phyloP scores from a whole-genome alignment of 2,329 filamentous ascomycete species.

The Cercospora sp. region DNA sequence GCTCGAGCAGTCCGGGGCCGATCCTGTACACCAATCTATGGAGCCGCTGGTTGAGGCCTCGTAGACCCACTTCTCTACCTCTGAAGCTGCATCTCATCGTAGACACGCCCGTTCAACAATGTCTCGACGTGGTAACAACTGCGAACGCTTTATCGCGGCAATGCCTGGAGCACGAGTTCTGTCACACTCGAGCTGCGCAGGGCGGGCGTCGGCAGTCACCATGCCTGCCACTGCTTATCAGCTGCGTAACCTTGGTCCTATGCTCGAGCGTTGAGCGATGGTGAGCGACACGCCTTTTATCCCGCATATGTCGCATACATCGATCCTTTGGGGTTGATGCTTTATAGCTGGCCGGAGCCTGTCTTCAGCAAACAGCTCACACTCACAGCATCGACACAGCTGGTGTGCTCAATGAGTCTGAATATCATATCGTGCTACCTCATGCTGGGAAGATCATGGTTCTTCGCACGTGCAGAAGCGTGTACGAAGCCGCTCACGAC shows the following conservation, averaged over 20 bases:
- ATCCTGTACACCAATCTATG: background rate
- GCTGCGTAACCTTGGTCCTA: background rate
- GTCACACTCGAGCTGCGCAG: background rate
- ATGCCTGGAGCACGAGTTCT: background rate
- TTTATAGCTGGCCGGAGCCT: background rate
- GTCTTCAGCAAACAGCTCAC: background rate
- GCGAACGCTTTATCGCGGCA: slow-evolving; percentile 3
- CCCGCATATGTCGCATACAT: background rate
- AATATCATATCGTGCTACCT: background rate
- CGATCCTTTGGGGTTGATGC: background rate
- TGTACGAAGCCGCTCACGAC: background rate
- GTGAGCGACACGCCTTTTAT: background rate
- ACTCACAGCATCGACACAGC: background rate
- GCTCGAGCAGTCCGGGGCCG: background rate
- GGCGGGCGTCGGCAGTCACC: background rate
- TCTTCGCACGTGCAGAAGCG: background rate
- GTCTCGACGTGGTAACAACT: background rate
- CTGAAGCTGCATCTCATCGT: background rate
- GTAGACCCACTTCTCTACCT: background rate
- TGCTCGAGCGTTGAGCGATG: background rate
- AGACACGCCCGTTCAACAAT: background rate
- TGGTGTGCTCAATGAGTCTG: background rate
- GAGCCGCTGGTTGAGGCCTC: slow-evolving; percentile 4
- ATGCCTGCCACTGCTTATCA: background rate
- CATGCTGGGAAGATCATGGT: background rate